phyloP scores from a whole-genome alignment of 768 basidiomycete species.

The Neoboletus brunneissimus region DNA sequence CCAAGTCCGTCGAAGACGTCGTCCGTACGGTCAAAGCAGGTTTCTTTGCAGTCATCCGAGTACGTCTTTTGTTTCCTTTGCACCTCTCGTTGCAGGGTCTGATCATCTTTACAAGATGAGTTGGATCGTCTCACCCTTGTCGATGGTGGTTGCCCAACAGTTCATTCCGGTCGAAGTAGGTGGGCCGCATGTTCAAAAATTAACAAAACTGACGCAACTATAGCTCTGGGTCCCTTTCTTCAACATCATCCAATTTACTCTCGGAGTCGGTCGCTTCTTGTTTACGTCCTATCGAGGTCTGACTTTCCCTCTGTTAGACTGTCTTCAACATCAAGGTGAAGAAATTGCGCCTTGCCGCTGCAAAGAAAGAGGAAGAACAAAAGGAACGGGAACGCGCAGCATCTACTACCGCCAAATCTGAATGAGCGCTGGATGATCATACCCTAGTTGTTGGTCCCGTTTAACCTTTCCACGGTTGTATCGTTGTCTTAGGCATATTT shows the following conservation, averaged over 20 bases:
- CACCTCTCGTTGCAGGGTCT: background rate
- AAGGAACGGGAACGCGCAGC: conserved; percentile 33
- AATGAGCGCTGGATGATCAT: conserved; percentile 16
- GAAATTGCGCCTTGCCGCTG: conserved; percentile 52
- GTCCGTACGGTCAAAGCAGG: conserved; percentile 65
- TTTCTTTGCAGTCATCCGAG: conserved; percentile 71
- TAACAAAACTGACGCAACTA: conserved; percentile 2
- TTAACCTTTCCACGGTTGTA: background rate
- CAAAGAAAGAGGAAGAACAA: conserved; percentile 46
- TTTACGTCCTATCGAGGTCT: background rate
- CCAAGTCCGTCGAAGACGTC: conserved; percentile 61
- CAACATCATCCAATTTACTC: conserved; percentile 69
- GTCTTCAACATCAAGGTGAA: conserved; percentile 75
- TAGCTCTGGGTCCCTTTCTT: conserved; percentile 90
- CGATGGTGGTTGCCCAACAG: conserved; percentile 73
- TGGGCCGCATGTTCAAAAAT: background rate
- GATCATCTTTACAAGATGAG: conserved; percentile 51
- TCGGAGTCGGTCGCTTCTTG: conserved; percentile 54
- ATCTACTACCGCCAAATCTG: conserved; percentile 15
- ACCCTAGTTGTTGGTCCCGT: conserved; percentile 7
- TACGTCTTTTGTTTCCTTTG: conserved; percentile 32
- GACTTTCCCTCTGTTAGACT: conserved; percentile 41
- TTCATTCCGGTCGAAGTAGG: conserved; percentile 75
- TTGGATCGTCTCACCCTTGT: conserved; percentile 76
- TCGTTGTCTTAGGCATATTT: conserved; percentile 9